Percentiles rank a stretch among this genome's conserved stretches.
Evolutionary conservation across 176 grass and related monocot species (phyloP).

Genomic region (Zoysia pacifica): DNA sequence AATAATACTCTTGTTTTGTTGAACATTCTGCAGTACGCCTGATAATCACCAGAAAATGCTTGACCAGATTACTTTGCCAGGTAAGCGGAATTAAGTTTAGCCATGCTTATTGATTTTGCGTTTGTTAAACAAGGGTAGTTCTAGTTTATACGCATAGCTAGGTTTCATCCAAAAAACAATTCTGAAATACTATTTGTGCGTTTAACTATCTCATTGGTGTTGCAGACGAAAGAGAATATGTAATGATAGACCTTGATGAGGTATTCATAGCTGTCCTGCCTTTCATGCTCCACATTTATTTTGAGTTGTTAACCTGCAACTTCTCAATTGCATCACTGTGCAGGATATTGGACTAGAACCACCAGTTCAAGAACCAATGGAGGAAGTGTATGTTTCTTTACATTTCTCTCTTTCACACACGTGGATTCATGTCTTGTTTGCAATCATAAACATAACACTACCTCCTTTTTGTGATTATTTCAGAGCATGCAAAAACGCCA

Average conservation of each 20-base stretch:
- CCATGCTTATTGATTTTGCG: slow-evolving; percentile 15
- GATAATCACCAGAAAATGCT: slow-evolving; percentile 59
- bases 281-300: not conserved
- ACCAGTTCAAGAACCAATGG: slow-evolving; percentile 43
- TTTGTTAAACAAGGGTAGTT: not conserved
- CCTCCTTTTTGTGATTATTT: slow-evolving; percentile 58
- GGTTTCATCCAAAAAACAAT: not conserved
- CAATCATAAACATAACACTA: slow-evolving; percentile 46
- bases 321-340: slow-evolving; percentile 17
- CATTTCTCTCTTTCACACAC: not conserved
- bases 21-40: slow-evolving; percentile 47
- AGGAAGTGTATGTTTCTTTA: slow-evolving; percentile 54
- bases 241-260: slow-evolving; percentile 66
- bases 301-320: slow-evolving; percentile 9
- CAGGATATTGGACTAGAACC: slow-evolving; percentile 51
- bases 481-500: slow-evolving; percentile 28
- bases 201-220: slow-evolving; percentile 35
- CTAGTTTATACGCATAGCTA: not conserved
- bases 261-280: slow-evolving; percentile 42
- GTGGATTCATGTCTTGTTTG: slow-evolving; percentile 23
- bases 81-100: slow-evolving; percentile 41
- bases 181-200: not conserved
- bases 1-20: slow-evolving; percentile 25
- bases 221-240: slow-evolving; percentile 66
- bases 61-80: slow-evolving; percentile 80